Evolutionary conservation across 768 basidiomycete species (phyloP), one percentile per base, ranked within the genome.

Genomic region (Leccinum subtestaceum): DNA sequence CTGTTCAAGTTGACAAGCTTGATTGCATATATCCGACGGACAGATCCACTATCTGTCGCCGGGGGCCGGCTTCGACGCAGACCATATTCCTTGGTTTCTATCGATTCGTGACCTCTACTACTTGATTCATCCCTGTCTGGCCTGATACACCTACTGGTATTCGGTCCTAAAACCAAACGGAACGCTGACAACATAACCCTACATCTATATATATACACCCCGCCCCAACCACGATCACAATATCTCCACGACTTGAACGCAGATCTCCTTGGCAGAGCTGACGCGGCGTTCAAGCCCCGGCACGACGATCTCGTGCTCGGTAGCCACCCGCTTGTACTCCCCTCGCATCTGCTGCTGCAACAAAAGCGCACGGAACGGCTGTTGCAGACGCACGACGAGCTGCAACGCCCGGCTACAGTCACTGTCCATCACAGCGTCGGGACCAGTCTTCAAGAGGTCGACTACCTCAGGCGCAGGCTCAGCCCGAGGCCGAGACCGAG

Each of bases 351-450:
- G 56, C 23, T 55, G 48, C 48, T 50, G 36, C 11, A 61, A 57
- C 48, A 63, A 36, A 13, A 63, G 23, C 7, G 45, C 53, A 6
- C 27, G 15, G 52, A 65, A 64, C 13, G 54, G 63, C 32, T 63
- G 54, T 38, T 40, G 52, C 12, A 64, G 25, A 43, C 49, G 55
- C 17, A 36, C 58, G 17, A 64, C 3, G 4, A 64, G 11, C 34
- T 54, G 63, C 47, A 61, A 32, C 13, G 56, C 60, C 34, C 17
- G 43, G 2, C 17, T 47, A 27, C 11, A 52, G 9, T 31, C n/a
- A 43, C 9, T 43, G 5, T 49, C 58, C 36, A 23, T 17, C 8
- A 9, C 6, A 1, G 25, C 3, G 13, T 2, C 5, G 3, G 36
- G 34, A 15, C 9, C 5, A 11, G 5, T 3, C 2, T 19, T 6